Evolutionary conservation across 1,139 yeast genomes (phyloP).

Genomic region (Suhomyces bokatorum): DNA sequence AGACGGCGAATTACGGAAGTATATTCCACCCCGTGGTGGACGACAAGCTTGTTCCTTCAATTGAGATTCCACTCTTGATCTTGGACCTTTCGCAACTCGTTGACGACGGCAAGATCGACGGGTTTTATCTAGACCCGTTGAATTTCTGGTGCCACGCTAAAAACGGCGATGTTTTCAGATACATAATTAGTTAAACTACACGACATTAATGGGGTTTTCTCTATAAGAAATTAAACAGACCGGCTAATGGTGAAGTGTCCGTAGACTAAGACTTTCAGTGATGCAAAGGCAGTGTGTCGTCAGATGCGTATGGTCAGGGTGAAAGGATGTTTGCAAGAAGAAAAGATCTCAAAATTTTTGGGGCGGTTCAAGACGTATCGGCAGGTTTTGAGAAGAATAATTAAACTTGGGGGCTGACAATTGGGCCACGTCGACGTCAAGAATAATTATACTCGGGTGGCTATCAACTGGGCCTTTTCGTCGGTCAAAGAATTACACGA

Average conservation of each 20-base stretch:
- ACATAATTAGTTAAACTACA: slow-evolving; percentile 5
- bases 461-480: no score
- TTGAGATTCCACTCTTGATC: slow-evolving; percentile 38
- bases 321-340: no score
- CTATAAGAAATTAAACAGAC: slow-evolving; percentile 2
- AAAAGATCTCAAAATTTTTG: no score
- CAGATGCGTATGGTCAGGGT: no score
- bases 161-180: slow-evolving; percentile 52
- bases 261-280: background rate
- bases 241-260: background rate
- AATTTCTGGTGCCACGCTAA: slow-evolving; percentile 54
- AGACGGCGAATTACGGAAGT: slow-evolving; percentile 17
- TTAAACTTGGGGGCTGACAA: no score
- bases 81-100: slow-evolving; percentile 35
- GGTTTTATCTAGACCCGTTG: slow-evolving; percentile 38
- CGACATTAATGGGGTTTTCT: background rate
- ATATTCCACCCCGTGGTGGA: slow-evolving; percentile 42
- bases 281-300: background rate
- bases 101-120: slow-evolving; percentile 43
- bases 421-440: no score
- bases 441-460: no score
- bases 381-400: no score
- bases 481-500: no score
- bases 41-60: slow-evolving; percentile 43
- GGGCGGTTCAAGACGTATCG: no score